phyloP scores from a whole-genome alignment of 768 basidiomycete species.

The Pilatotrama ljubarskyi region DNA sequence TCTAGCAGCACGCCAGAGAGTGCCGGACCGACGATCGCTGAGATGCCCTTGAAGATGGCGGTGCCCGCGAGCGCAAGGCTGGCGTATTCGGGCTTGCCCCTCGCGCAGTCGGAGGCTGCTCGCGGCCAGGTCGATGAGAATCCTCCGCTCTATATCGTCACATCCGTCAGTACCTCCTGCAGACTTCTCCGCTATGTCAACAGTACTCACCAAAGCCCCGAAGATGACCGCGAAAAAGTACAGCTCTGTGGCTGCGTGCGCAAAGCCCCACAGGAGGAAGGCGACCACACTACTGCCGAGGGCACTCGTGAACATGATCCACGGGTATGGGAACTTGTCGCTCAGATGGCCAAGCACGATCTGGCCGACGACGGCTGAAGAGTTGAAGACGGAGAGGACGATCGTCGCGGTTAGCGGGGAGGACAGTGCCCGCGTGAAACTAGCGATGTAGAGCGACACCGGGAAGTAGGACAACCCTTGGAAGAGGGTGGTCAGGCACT shows the following conservation, averaged over 20 bases:
- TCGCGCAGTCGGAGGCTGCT: constrained; percentile 24
- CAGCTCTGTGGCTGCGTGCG: constrained; percentile 22
- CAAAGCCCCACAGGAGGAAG: constrained; percentile 28
- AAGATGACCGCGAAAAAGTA: constrained; percentile 28
- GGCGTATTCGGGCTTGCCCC: constrained; percentile 25
- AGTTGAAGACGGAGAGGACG: constrained; percentile 29
- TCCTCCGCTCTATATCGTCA: constrained; percentile 21
- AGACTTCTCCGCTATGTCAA: neutral
- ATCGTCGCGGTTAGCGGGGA: constrained; percentile 25
- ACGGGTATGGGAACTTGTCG: constrained; percentile 28
- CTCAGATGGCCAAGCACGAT: constrained; percentile 27
- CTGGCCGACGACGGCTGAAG: constrained; percentile 27
- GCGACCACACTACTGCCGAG: constrained; percentile 20
- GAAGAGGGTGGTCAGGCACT: constrained; percentile 22
- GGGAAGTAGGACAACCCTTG: constrained; percentile 31
- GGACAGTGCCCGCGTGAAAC: constrained; percentile 22
- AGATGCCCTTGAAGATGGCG: constrained; percentile 24
- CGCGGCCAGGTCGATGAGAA: constrained; percentile 22
- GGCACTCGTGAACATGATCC: constrained; percentile 24
- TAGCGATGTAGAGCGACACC: constrained; percentile 29
- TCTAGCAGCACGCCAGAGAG: constrained; percentile 26
- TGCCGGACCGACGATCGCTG: constrained; percentile 24
- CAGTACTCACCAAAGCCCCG: constrained; percentile 22
- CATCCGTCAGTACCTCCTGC: neutral
- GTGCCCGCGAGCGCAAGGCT: constrained; percentile 21